Evolutionary conservation across 768 basidiomycete species (phyloP).

Genomic region (Suillus fuscotomentosus): DNA sequence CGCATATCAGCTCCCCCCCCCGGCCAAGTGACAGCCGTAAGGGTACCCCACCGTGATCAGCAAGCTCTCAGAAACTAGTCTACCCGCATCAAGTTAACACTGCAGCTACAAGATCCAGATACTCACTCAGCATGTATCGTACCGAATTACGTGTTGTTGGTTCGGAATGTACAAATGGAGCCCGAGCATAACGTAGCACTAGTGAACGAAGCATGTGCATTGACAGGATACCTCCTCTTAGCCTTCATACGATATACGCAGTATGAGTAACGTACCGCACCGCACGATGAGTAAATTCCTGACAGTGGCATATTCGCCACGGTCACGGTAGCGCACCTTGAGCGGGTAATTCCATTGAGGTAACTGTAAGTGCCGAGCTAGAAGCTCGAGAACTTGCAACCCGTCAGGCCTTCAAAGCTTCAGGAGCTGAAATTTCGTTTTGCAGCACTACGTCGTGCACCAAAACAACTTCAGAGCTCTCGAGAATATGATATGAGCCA

Average conservation of each 20-base stretch:
- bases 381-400: background rate
- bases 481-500: background rate
- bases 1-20: background rate
- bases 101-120: background rate
- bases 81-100: background rate
- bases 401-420: no score
- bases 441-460: background rate
- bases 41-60: no score
- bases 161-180: background rate
- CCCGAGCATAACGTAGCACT: background rate
- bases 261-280: background rate
- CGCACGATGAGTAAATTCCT: background rate
- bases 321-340: background rate
- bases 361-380: background rate
- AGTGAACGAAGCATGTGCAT: background rate
- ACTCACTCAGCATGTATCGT: background rate
- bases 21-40: background rate
- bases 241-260: background rate
- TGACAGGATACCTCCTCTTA: background rate
- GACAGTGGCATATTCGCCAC: background rate
- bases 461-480: background rate
- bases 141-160: background rate
- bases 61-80: background rate
- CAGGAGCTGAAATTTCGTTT: background rate
- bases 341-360: background rate